Base-by-base conservation (phyloP, 306 rosid species). In the Rosa multiflora region DNA sequence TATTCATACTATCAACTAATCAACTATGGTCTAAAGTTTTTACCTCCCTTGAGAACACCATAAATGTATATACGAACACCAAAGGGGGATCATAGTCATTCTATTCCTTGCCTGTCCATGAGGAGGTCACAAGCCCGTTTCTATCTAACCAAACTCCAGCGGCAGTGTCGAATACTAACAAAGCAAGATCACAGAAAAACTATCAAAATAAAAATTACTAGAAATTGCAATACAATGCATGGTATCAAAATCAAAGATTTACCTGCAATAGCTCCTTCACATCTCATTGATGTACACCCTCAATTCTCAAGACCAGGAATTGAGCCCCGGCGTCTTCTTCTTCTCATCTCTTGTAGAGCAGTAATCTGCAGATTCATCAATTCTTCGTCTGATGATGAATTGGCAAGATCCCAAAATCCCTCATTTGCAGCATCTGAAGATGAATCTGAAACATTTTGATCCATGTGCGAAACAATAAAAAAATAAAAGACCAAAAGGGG, bases 121-220 rank as follows among this genome's bases (percentile, higher is more conserved):
- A 88, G 29, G 98, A 86, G 83, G 99, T 88, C 82, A 96, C 98
- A 59, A 96, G 86, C 69, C 99, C 99, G 74, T 80, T 91, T 85
- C 98, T 88, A 81, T 96, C 99, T 73, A 96, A 85, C 99, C 99
- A 96, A 81, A 90, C 98, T 83, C 99, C 99, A 79, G 99, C 99
- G 15, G 99, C 99, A 81, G 99, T 96, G 87, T 96, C 99, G 93
- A 96, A 86, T 67, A 96, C 99, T 95, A 77, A 76, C 78, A 77
- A 79, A 80, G 23, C 73, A 17, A 35, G 13, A 13, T 76, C 20
- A 40, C 10, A 61, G 20, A 62, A 20, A 51, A n/a, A n/a, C 20
- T 20, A 44, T 62, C 53, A 17, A 21, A 35, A 37, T 43, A 29
- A 46, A 66, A 76, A 52, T 68, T 64, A 64, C 63, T 48, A 64